phyloP scores from a whole-genome alignment of 2,329 filamentous ascomycete genomes.

The Epichloe glyceriae region DNA sequence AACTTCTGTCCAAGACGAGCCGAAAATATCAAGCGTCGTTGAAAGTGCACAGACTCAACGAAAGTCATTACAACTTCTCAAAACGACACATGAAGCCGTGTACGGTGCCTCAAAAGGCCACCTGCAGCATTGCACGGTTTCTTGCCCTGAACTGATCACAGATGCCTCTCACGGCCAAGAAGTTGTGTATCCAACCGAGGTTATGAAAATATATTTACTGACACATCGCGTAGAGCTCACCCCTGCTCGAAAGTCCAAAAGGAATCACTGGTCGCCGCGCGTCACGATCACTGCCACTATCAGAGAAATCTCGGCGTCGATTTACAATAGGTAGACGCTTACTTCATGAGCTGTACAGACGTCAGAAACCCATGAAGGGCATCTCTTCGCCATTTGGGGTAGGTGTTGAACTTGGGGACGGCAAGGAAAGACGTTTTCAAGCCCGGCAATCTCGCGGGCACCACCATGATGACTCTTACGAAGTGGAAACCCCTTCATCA shows the following conservation, averaged over 20 bases:
- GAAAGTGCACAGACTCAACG: neutral
- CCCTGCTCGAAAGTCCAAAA: neutral
- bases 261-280: neutral
- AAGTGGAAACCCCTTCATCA: constrained; percentile 8
- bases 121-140: neutral
- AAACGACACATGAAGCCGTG: neutral
- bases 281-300: constrained; percentile 1
- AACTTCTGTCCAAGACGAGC: neutral
- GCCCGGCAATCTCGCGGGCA: constrained; percentile 17
- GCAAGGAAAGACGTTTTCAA: constrained; percentile 18
- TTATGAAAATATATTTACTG: neutral
- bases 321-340: neutral
- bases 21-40: neutral
- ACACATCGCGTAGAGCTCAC: neutral
- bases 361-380: constrained; percentile 1
- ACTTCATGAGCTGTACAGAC: constrained; percentile 3
- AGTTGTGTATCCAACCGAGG: neutral
- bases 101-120: neutral
- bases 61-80: neutral
- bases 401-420: constrained; percentile 10
- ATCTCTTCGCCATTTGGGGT: neutral
- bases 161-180: constrained; percentile 1
- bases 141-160: constrained; percentile 6
- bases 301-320: constrained; percentile 1
- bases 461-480: constrained; percentile 13